phyloP scores from a whole-genome alignment of 2,329 filamentous ascomycete genomes.

The Chalaropsis ovoidea region DNA sequence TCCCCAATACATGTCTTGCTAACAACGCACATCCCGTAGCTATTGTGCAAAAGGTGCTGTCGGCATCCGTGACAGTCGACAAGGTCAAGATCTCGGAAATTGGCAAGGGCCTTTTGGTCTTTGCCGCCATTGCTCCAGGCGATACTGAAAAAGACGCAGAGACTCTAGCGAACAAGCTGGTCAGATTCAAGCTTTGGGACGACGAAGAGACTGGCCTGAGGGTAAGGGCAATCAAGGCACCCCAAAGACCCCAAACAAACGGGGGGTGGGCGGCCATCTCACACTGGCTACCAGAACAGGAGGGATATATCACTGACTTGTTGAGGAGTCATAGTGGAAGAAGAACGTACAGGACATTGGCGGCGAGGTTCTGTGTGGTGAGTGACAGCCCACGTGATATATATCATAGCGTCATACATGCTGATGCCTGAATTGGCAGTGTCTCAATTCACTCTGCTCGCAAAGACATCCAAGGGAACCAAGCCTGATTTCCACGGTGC shows the following conservation, averaged over 20 bases:
- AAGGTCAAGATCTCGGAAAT: slow-evolving; percentile 83
- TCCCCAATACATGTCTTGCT: background rate
- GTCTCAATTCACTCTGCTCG: slow-evolving; percentile 91
- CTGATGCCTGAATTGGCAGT: slow-evolving; percentile 43
- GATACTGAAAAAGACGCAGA: slow-evolving; percentile 86
- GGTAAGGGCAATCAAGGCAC: no score
- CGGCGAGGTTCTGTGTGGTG: slow-evolving; percentile 92
- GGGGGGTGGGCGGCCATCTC: no score
- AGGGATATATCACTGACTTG: background rate
- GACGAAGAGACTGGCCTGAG: slow-evolving; percentile 56
- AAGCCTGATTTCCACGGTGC: slow-evolving; percentile 94
- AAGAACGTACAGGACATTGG: slow-evolving; percentile 74
- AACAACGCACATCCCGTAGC: slow-evolving; percentile 43
- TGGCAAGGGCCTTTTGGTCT: slow-evolving; percentile 77
- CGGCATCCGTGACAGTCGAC: slow-evolving; percentile 90
- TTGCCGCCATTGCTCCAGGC: slow-evolving; percentile 81
- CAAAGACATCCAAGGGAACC: slow-evolving; percentile 86
- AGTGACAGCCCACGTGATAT: slow-evolving; percentile 23
- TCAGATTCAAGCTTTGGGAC: slow-evolving; percentile 89
- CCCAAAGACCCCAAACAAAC: no score
- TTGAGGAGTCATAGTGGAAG: slow-evolving; percentile 65
- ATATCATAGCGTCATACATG: background rate
- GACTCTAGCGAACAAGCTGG: slow-evolving; percentile 68
- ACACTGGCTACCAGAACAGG: background rate
- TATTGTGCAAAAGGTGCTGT: slow-evolving; percentile 85